These are phyloP conservation scores for Fraxinus cuspidata DNA, from an alignment of 257 asterid species.

Conservation along the genomic window DNA sequence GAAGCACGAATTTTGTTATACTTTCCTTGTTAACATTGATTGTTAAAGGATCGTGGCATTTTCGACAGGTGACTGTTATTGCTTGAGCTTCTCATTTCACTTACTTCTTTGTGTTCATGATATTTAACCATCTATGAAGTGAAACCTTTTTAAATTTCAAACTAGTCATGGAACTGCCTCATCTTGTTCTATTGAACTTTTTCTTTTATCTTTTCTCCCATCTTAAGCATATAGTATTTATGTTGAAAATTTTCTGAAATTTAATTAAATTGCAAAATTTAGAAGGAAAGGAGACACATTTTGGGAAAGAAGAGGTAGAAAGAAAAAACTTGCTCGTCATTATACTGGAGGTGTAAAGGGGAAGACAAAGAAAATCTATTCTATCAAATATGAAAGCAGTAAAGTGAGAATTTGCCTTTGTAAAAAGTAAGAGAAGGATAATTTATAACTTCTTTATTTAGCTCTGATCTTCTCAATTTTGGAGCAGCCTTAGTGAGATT, in stretches of 20 bases:
- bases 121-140: background rate
- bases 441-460: no score
- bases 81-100: conserved; percentile 17
- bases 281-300: background rate
- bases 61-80: conserved; percentile 71
- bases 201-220: background rate
- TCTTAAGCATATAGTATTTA: background rate
- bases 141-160: conserved; percentile 8
- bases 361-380: background rate
- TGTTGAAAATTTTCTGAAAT: background rate
- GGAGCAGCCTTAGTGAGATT: background rate
- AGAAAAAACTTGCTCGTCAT: conserved; percentile 13
- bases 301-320: background rate
- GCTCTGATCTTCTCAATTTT: background rate
- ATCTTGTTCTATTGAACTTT: background rate
- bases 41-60: conserved; percentile 69
- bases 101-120: conserved; percentile 2
- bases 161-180: background rate
- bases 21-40: conserved; percentile 71
- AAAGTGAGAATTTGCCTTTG: conserved; percentile 2
- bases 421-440: background rate
- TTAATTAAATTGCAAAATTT: background rate
- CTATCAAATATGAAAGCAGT: background rate
- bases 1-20: conserved; percentile 85
- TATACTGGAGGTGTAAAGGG: background rate